Conservation (phyloP, 1,284 basidiomycete species). For the Cutaneotrichosporon sp. region DNA sequence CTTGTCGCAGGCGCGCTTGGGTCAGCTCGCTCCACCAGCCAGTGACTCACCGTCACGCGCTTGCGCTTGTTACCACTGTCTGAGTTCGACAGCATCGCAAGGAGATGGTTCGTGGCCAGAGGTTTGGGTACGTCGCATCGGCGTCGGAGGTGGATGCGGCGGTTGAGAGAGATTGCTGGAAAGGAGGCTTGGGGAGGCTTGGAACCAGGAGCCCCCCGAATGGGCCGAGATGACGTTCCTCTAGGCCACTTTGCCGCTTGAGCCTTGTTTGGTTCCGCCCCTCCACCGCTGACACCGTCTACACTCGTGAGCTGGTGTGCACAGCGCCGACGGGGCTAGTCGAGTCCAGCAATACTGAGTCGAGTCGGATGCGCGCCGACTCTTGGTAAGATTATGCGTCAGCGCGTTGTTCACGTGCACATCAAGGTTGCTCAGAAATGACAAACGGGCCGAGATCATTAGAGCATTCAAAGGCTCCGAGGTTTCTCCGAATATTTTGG, state of each 20-base stretch:
- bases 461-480: not conserved
- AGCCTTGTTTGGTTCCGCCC: conserved; percentile 1
- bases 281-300: no score
- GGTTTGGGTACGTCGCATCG: not conserved
- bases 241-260: no score
- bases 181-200: not conserved
- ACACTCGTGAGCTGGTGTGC: no score
- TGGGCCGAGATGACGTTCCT: not conserved
- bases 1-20: conserved; percentile 7
- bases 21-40: not conserved
- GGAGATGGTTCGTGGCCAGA: not conserved
- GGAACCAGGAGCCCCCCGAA: not conserved
- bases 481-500: not conserved
- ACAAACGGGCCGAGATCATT: not conserved
- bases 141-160: not conserved
- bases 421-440: not conserved
- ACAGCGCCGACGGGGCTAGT: not conserved
- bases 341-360: no score
- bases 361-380: not conserved
- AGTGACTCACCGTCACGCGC: conserved; percentile 5
- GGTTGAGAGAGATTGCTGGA: not conserved
- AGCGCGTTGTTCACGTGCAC: not conserved
- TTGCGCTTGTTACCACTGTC: not conserved
- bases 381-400: not conserved
- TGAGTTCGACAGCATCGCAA: not conserved